A percentile compares a stretch with the other conserved stretches of the same genome.
Evolutionary conservation across 2,329 filamentous ascomycete species (phyloP).

Genomic region (Chaetomium sp.): DNA sequence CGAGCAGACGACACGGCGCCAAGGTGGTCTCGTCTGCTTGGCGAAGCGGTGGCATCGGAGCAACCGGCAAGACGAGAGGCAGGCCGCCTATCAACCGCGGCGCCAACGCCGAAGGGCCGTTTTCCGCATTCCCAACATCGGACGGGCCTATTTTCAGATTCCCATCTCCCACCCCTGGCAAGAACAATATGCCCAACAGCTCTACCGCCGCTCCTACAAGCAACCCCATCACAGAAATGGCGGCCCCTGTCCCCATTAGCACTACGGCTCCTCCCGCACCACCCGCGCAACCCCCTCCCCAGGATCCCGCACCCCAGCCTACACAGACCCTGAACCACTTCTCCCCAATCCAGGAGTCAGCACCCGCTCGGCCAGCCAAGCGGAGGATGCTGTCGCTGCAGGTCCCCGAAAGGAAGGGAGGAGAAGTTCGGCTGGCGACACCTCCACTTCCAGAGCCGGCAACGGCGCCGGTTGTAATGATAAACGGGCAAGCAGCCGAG

Average conservation of each 20-base stretch:
- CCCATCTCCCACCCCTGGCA: slow-evolving; percentile 31
- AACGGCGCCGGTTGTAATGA: slow-evolving; percentile 36
- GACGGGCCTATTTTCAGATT: slow-evolving; percentile 56
- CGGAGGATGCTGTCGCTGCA: slow-evolving; percentile 61
- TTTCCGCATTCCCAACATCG: slow-evolving; percentile 63
- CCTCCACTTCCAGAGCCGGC: slow-evolving; percentile 32
- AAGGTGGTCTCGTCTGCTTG: slow-evolving; percentile 88
- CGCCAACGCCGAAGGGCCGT: slow-evolving; percentile 57
- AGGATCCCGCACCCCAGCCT: slow-evolving; percentile 16
- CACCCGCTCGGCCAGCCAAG: slow-evolving; percentile 34
- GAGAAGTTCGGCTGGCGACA: slow-evolving; percentile 40
- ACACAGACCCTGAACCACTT: slow-evolving; percentile 2
- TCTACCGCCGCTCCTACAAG: slow-evolving; percentile 7
- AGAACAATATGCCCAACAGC: slow-evolving; percentile 6
- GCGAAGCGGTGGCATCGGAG: slow-evolving; percentile 65
- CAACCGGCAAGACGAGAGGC: slow-evolving; percentile 73
- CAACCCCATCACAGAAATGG: slow-evolving; percentile 10
- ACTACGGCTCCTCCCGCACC: neutral
- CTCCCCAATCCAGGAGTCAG: slow-evolving; percentile 28
- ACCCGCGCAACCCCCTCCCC: neutral
- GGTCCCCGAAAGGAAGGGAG: slow-evolving; percentile 51
- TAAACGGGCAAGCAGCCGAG: slow-evolving; percentile 38
- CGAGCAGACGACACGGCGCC: slow-evolving; percentile 70
- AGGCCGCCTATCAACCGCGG: slow-evolving; percentile 74
- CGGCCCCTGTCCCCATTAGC: neutral